These are phyloP conservation scores for Trametes cubensis DNA, from an alignment of 768 basidiomycete genomes.

Conservation along the genomic window DNA sequence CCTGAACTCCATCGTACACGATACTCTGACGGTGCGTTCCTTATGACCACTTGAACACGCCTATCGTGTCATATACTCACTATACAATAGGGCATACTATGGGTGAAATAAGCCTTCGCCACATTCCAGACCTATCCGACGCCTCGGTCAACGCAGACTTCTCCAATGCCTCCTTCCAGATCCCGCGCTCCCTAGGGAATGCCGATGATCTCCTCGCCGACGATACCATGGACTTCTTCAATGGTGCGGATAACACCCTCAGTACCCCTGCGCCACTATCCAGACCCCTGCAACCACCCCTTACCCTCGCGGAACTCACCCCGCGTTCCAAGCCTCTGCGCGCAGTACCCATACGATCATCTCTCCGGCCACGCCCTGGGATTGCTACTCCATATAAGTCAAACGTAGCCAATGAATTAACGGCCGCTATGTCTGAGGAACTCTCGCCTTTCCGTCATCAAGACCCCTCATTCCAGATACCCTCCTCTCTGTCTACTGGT, in stretches of 20 bases:
- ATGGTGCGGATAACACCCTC: constrained; percentile 42
- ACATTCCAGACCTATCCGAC: constrained; percentile 57
- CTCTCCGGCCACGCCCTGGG: constrained; percentile 25
- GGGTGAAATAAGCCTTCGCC: constrained; percentile 50
- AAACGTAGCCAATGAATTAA: constrained; percentile 22
- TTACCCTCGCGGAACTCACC: constrained; percentile 31
- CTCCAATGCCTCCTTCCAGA: constrained; percentile 53
- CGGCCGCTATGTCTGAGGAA: constrained; percentile 24
- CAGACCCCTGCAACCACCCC: constrained; percentile 25
- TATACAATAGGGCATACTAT: neutral
- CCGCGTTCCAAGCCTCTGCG: constrained; percentile 26
- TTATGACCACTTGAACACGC: too few relatives aligned
- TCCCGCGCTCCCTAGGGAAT: constrained; percentile 43
- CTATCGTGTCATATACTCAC: too few relatives aligned
- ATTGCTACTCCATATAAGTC: constrained; percentile 26
- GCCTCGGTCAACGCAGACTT: constrained; percentile 46
- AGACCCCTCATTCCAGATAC: constrained; percentile 31
- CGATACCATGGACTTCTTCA: constrained; percentile 48
- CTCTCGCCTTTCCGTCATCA: constrained; percentile 22
- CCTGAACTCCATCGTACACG: too few relatives aligned
- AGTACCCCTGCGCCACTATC: constrained; percentile 35
- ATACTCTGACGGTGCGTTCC: too few relatives aligned
- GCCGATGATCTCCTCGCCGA: constrained; percentile 43
- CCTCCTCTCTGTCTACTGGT: constrained; percentile 6
- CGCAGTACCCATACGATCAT: constrained; percentile 20